These are phyloP conservation scores for Pseudopithomyces maydicus DNA, from an alignment of 2,329 filamentous ascomycete genomes.

Conservation along the genomic window DNA sequence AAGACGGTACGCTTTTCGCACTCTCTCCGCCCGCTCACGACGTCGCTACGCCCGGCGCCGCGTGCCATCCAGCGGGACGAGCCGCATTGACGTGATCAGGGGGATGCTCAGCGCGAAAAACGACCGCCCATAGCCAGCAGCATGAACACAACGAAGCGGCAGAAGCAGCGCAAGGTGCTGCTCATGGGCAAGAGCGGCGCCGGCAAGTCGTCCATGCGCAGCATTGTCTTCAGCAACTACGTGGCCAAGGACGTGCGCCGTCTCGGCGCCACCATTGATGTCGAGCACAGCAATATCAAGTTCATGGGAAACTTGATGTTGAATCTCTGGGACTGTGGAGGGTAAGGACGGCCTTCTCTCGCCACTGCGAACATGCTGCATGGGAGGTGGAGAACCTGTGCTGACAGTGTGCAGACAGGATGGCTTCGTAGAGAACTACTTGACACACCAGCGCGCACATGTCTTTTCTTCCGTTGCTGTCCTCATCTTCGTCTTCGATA, in stretches of 20 bases:
- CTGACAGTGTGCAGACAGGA: constrained; percentile 69
- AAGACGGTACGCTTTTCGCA: not conserved
- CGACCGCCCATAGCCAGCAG: constrained; percentile 5
- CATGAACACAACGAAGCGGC: constrained; percentile 51
- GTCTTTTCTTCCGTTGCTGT: constrained; percentile 97
- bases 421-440: constrained; percentile 98
- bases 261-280: constrained; percentile 94
- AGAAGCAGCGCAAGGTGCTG: constrained; percentile 60
- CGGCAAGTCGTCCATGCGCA: constrained; percentile 97
- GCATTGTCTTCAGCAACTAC: constrained; percentile 99
- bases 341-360: constrained; percentile 53
- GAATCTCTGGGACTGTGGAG: constrained; percentile 98
- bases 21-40: not conserved
- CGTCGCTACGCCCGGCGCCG: not conserved
- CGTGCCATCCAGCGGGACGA: not conserved
- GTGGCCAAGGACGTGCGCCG: constrained; percentile 93
- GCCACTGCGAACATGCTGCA: not conserved
- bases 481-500: constrained; percentile 98
- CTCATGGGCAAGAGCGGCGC: constrained; percentile 90
- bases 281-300: constrained; percentile 97
- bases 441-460: constrained; percentile 91
- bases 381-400: not conserved
- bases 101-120: not conserved
- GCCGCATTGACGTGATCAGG: not conserved
- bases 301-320: constrained; percentile 97